Evolutionary conservation across 2,329 filamentous ascomycete genomes (phyloP).

Genomic region (Oidium heveae): DNA sequence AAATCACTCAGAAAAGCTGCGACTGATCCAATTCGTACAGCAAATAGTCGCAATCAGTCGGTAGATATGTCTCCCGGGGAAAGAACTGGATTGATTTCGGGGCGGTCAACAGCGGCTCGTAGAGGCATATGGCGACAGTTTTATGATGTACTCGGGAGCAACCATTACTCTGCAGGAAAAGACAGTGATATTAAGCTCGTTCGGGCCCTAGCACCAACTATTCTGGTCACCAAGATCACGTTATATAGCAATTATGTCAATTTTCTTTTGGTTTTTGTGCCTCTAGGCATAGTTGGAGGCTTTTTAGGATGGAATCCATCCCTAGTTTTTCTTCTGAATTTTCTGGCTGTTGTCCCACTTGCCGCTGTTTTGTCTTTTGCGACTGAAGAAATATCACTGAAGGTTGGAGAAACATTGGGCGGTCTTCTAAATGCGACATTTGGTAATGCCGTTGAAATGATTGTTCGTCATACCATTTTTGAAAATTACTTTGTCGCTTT

Average conservation of each 20-base stretch:
- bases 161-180: slow-evolving; percentile 10
- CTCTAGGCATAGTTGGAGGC: slow-evolving; percentile 46
- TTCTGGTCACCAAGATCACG: slow-evolving; percentile 13
- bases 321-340: slow-evolving; percentile 31
- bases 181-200: slow-evolving; percentile 11
- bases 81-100: slow-evolving; percentile 9
- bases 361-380: slow-evolving; percentile 28
- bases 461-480: slow-evolving; percentile 16
- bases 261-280: slow-evolving; percentile 51
- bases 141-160: slow-evolving; percentile 9
- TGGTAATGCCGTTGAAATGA: slow-evolving; percentile 30
- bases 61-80: slow-evolving; percentile 4
- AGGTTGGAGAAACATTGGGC: slow-evolving; percentile 29
- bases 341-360: slow-evolving; percentile 32
- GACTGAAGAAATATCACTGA: slow-evolving; percentile 27
- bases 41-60: neutral
- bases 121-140: slow-evolving; percentile 5
- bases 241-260: slow-evolving; percentile 32
- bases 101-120: slow-evolving; percentile 1
- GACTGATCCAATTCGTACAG: neutral
- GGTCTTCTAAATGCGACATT: slow-evolving; percentile 26
- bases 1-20: slow-evolving; percentile 4
- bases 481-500: neutral
- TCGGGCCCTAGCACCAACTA: slow-evolving; percentile 8
- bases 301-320: slow-evolving; percentile 24